Base-by-base conservation (phyloP, 768 basidiomycete genomes). In the Amanita rimosa region DNA sequence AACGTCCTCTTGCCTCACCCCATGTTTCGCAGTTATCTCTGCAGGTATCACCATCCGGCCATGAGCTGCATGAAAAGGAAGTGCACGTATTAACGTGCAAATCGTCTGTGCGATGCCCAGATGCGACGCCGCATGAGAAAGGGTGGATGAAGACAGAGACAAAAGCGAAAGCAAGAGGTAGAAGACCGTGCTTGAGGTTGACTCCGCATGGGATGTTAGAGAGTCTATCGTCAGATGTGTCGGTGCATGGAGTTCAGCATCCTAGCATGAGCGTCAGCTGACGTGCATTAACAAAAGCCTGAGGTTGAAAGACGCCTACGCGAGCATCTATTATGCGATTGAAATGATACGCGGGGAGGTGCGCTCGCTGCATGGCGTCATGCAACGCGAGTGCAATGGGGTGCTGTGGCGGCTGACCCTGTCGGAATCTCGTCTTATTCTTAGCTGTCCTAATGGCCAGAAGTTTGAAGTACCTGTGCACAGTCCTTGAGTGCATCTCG, bases 301-400 rank as follows among this genome's bases (percentile, higher is more conserved):
- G 40, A 43, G 31, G 31, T 19, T 19, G 50, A 38, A 44, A 40
- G 40, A 46, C 49, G 69, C 81, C 35, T 56, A 92, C 89, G 60
- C 89, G 75, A 26, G 90, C 90, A 60, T 90, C 88, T 52, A 93
- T 71, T 56, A 92, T 85, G 48, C 90, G 71, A 61, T 82, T 85
- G 46, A 93, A 69, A 58, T 92, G 83, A 61, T 93, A 92, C 6
- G 76, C 63, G 29, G 81, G 78, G 36, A 89, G 58, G 53, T 73
- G 73, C 21, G 66, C 62, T 24, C 46, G 59, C 50, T 72, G 68
- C 19, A 74, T 75, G 1, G 78, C 73, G 50, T 79, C 70, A 57
- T 79, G 62, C 42, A 93, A 63, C 17, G 85, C 88, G 14, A 87
- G 68, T 6, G 85, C 85, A 48, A 91, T 78, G 6, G 90, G 90